phyloP scores from a whole-genome alignment of 192 early-diverging fungal genomes.

The Gaertneriomyces semiglobifer region DNA sequence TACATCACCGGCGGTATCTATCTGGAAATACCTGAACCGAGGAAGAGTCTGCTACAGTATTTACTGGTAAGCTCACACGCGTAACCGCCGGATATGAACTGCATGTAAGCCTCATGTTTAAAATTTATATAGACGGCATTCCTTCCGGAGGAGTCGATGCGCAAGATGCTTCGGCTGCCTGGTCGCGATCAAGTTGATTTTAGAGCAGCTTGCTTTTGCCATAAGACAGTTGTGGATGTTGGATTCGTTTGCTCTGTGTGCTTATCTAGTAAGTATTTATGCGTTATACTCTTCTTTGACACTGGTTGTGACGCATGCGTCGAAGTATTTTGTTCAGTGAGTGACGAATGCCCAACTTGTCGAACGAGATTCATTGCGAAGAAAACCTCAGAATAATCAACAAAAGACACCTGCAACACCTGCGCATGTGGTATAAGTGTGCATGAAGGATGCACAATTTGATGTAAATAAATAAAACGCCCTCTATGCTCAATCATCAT shows the following conservation, averaged over 20 bases:
- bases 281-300: too few species aligned
- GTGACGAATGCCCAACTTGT: too few species aligned
- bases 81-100: not conserved
- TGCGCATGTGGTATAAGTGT: not conserved
- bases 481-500: not conserved
- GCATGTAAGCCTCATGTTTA: not conserved
- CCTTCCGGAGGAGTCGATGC: slow-evolving; percentile 74
- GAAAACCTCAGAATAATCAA: too few species aligned
- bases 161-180: slow-evolving; percentile 69
- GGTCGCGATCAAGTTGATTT: slow-evolving; percentile 84
- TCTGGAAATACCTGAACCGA: slow-evolving; percentile 62
- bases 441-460: not conserved
- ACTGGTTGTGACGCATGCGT: too few species aligned
- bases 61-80: slow-evolving; percentile 65
- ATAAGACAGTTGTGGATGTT: slow-evolving; percentile 86
- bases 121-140: slow-evolving; percentile 63
- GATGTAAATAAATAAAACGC: not conserved
- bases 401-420: too few species aligned
- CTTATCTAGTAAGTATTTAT: slow-evolving; percentile 69
- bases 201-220: slow-evolving; percentile 94
- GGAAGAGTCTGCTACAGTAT: slow-evolving; percentile 70
- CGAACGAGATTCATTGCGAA: too few species aligned
- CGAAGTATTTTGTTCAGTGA: too few species aligned
- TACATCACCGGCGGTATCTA: slow-evolving; percentile 86
- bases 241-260: slow-evolving; percentile 99